These are phyloP conservation scores for Amauroascus niger DNA, from an alignment of 2,329 filamentous ascomycete species.

Conservation along the genomic window DNA sequence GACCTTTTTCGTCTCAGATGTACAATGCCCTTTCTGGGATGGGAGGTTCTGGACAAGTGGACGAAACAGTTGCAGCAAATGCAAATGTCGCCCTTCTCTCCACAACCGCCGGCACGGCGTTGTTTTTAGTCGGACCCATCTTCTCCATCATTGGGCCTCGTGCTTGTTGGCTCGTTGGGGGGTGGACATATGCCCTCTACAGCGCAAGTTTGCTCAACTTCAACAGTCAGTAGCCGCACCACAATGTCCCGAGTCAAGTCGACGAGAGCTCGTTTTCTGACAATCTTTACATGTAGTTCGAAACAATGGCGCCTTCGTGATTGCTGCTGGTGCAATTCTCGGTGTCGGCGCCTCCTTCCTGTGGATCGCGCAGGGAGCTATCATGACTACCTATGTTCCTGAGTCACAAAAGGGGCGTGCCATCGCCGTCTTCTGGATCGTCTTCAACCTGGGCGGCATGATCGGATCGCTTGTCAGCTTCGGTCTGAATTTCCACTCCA, in stretches of 20 bases:
- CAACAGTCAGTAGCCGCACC: slow-evolving; percentile 26
- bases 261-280: not conserved
- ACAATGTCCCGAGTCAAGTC: not conserved
- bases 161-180: slow-evolving; percentile 37
- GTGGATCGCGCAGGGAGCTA: slow-evolving; percentile 42
- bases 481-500: slow-evolving; percentile 37
- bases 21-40: slow-evolving; percentile 41
- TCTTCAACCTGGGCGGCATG: slow-evolving; percentile 40
- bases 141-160: slow-evolving; percentile 38
- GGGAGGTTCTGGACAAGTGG: slow-evolving; percentile 40
- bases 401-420: slow-evolving; percentile 38
- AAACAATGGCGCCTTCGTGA: slow-evolving; percentile 37
- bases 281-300: slow-evolving; percentile 19
- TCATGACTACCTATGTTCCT: slow-evolving; percentile 41
- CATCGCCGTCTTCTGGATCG: slow-evolving; percentile 39
- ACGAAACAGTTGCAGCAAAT: slow-evolving; percentile 40
- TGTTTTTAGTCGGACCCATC: slow-evolving; percentile 39
- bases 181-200: slow-evolving; percentile 41
- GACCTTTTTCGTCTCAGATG: slow-evolving; percentile 30
- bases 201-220: slow-evolving; percentile 39
- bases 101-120: slow-evolving; percentile 36
- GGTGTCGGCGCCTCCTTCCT: slow-evolving; percentile 40
- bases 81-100: slow-evolving; percentile 39
- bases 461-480: slow-evolving; percentile 40
- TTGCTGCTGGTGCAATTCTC: slow-evolving; percentile 39